phyloP scores from a whole-genome alignment of 768 basidiomycete species.

The Podaxis mareebaensis region DNA sequence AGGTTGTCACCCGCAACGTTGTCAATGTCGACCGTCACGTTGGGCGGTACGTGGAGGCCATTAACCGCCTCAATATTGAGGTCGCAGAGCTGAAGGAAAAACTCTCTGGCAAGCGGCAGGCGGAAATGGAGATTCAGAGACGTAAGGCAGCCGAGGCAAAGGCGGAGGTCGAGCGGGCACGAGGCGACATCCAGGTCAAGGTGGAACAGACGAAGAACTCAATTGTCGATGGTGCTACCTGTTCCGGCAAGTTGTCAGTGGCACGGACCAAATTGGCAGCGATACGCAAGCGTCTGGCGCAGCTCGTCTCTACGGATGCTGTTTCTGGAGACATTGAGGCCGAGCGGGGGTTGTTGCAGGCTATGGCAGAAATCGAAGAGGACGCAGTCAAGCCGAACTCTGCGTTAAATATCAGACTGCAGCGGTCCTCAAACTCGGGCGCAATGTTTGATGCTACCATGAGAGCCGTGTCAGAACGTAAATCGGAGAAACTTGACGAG shows the following conservation, averaged over 20 bases:
- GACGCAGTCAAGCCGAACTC: conserved; percentile 61
- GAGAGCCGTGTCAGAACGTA: conserved; percentile 79
- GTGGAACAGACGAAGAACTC: conserved; percentile 69
- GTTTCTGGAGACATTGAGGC: conserved; percentile 54
- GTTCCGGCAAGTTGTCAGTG: conserved; percentile 67
- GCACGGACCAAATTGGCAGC: conserved; percentile 69
- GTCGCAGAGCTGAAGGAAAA: conserved; percentile 86
- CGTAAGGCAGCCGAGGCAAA: conserved; percentile 72
- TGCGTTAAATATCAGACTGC: conserved; percentile 54
- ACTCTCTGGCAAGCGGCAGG: conserved; percentile 66
- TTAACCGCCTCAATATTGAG: conserved; percentile 83
- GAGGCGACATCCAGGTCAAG: conserved; percentile 69
- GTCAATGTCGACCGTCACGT: conserved; percentile 95
- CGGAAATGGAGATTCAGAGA: conserved; percentile 62
- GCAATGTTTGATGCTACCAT: conserved; percentile 87
- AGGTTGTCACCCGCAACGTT: conserved; percentile 93
- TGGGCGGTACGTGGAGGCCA: conserved; percentile 92
- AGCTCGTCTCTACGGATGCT: conserved; percentile 46
- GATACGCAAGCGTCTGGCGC: conserved; percentile 60
- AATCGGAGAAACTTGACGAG: conserved; percentile 78
- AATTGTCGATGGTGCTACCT: conserved; percentile 75
- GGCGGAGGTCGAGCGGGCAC: conserved; percentile 73
- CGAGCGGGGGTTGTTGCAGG: conserved; percentile 67
- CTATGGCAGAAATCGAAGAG: conserved; percentile 73
- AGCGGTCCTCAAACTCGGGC: conserved; percentile 70